Base-by-base conservation (phyloP, 2,329 filamentous ascomycete genomes). In the Scortechinia acanthostroma region DNA sequence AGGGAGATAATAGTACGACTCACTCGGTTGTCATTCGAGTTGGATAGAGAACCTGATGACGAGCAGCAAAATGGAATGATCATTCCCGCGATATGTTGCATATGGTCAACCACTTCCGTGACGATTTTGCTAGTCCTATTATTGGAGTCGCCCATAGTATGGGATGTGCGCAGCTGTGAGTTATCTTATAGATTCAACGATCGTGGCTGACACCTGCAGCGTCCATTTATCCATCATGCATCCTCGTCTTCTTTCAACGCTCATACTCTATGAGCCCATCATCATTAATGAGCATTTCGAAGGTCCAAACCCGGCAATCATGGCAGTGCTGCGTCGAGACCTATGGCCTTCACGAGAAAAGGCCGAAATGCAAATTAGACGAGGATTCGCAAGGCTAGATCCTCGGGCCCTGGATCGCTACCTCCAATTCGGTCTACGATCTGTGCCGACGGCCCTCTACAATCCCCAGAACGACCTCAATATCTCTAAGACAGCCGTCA, bases 81-180 rank as follows among this genome's bases (percentile, higher is more conserved):
- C 25, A 30, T 30, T 30, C 25, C 10, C 25, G 25, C 25, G 25
- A 30, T 30, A 10, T 30, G n/a, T n/a, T 30, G 10, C 25, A 30
- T n/a, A 30, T 30, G 25, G 25, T 30, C 25, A 30, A 30, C n/a
- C 25, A 30, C n/a, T 30, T 30, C 25, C 25, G 25, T n/a, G 25
- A 30, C n/a, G 25, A 30, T 10, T 10, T 30, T n/a, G 10, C 10
- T 10, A 10, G n/a, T 10, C 25, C 25, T n/a, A 30, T 30, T 30
- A n/a, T 30, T n/a, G 25, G 25, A 10, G 25, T 30, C n/a, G 25
- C 10, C 25, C 25, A 30, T 30, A 30, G 25, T n/a, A 30, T 30
- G n/a, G 25, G 25, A 30, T 30, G 25, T 30, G n/a, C 25, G 10
- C 25, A 30, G n/a, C 10, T 30, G 25, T 30, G n/a, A 30, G 25